Evolutionary conservation across 2,329 filamentous ascomycete species (phyloP), one percentile per base, ranked within the genome.

Genomic region (Apiospora marii): DNA sequence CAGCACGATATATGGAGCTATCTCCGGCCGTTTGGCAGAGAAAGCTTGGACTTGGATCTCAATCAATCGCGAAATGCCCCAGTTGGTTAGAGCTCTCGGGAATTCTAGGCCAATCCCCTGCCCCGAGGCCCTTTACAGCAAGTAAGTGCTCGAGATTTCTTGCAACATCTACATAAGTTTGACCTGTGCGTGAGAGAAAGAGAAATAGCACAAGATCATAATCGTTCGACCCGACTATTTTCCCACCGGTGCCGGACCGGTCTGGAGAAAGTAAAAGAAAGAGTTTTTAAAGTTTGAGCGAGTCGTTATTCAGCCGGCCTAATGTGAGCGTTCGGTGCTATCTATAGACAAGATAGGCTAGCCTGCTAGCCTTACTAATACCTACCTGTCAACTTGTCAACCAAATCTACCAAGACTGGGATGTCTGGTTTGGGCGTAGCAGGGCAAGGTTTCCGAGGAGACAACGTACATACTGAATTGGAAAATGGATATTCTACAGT

Each of bases 221-320:
- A 64, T 41, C 22, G 19, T 10, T 37, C 34, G 4, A 41, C 30
- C 58, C 58, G 34, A 64, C 34, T 41, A 61, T 16, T 30, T 61
- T 19, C 53, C 27, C 34, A 58, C 27, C 27, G 46, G 16, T 8
- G 24, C 19, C 8, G 53, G 12, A 44, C 41, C n/a, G 67, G 41
- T 46, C 67, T 27, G 41, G 27, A 30, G 27, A 30, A 30, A n/a
- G 46, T 46, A 68, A 68, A n/a, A 68, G 48, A 12, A 68, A 46
- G 61, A 67, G 61, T 41, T 48, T 68, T 46, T 49, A 68, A 46
- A 41, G 67, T 68, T 46, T 68, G 43, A 68, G 43, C 46, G 43
- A 64, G 19, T 64, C 34, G 22, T 19, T n/a, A 6, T 41, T 64
- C 58, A 64, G 58, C 58, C 41, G 19, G n/a, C 49, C 49, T 27